These are phyloP conservation scores for Ochetophila trinervis DNA, from an alignment of 306 rosid genomes.

Conservation along the genomic window DNA sequence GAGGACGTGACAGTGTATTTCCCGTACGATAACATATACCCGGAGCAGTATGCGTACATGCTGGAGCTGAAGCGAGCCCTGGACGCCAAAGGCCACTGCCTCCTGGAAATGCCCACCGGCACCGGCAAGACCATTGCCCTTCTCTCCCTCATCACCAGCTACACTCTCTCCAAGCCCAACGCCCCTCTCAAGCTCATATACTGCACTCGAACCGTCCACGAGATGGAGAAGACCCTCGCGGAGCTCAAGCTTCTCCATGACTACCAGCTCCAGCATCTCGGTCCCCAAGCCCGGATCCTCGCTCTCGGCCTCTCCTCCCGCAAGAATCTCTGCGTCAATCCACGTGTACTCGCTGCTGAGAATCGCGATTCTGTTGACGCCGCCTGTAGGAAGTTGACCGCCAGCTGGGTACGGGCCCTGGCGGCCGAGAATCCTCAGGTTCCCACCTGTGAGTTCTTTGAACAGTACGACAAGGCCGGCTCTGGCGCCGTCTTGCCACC, in stretches of 20 bases:
- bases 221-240: constrained; percentile 93
- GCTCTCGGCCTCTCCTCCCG: constrained; percentile 78
- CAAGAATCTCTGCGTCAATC: constrained; percentile 78
- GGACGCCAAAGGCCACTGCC: constrained; percentile 87
- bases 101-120: constrained; percentile 91
- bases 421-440: constrained; percentile 59
- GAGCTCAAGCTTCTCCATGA: constrained; percentile 72
- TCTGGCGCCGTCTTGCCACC: constrained; percentile 67
- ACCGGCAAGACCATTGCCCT: constrained; percentile 90
- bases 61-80: constrained; percentile 79
- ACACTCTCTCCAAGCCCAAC: constrained; percentile 70
- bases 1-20: constrained; percentile 82
- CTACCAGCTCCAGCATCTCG: constrained; percentile 60
- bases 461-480: constrained; percentile 72
- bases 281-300: constrained; percentile 58
- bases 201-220: constrained; percentile 95
- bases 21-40: constrained; percentile 89
- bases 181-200: constrained; percentile 76
- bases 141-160: constrained; percentile 78
- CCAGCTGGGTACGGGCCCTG: constrained; percentile 81
- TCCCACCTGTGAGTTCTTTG: constrained; percentile 69
- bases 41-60: constrained; percentile 90
- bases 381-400: constrained; percentile 74
- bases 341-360: constrained; percentile 50
- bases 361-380: constrained; percentile 90